phyloP scores from a whole-genome alignment of 805 yeast species.

The Candida adriatica region DNA sequence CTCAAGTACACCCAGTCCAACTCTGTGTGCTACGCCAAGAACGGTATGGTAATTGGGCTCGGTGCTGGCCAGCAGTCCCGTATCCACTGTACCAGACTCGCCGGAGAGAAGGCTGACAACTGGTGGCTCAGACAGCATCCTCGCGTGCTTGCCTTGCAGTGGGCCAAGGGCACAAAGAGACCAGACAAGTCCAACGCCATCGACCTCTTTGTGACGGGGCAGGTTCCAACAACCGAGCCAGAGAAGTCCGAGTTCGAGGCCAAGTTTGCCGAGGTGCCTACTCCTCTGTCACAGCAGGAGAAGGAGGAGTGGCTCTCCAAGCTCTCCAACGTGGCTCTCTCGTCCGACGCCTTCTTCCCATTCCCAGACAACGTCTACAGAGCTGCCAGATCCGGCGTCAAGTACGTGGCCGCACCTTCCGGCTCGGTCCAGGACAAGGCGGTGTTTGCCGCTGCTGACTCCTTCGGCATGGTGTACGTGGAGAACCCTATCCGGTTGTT shows the following conservation, averaged over 20 bases:
- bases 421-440: slow-evolving; percentile 98
- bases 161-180: slow-evolving; percentile 98
- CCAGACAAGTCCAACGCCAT: slow-evolving; percentile 98
- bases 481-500: slow-evolving; percentile 96
- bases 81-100: slow-evolving; percentile 98
- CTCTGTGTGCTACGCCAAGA: slow-evolving; percentile 96
- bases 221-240: slow-evolving; percentile 87
- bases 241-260: slow-evolving; percentile 89
- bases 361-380: slow-evolving; percentile 99
- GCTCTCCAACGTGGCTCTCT: slow-evolving; percentile 79
- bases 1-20: slow-evolving; percentile 97
- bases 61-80: slow-evolving; percentile 99
- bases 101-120: slow-evolving; percentile 99
- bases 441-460: slow-evolving; percentile 92
- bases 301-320: slow-evolving; percentile 81
- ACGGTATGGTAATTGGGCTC: slow-evolving; percentile 98
- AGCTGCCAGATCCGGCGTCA: slow-evolving; percentile 95
- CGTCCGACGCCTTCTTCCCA: slow-evolving; percentile 99
- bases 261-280: slow-evolving; percentile 79
- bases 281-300: slow-evolving; percentile 75
- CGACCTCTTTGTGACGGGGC: slow-evolving; percentile 86
- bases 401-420: slow-evolving; percentile 91
- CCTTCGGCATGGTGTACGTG: slow-evolving; percentile 82
- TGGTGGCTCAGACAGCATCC: slow-evolving; percentile 99
- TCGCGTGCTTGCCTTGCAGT: slow-evolving; percentile 80